phyloP scores from a whole-genome alignment of 2,329 filamentous ascomycete species.

The Paecilomyces niveus region DNA sequence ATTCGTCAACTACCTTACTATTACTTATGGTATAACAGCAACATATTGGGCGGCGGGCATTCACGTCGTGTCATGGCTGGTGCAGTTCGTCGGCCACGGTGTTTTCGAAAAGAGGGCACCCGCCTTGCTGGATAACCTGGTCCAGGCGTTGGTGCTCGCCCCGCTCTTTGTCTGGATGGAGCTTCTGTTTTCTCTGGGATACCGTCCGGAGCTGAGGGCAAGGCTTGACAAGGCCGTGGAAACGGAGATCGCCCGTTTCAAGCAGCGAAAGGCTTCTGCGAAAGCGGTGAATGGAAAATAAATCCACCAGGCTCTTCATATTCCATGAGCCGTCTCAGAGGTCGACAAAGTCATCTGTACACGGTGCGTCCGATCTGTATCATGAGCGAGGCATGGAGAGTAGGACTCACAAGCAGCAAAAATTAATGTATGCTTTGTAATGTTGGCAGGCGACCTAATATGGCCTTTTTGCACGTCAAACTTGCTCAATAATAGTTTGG shows the following conservation, averaged over 20 bases:
- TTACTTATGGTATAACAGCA: slow-evolving; percentile 52
- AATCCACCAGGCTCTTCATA: background rate
- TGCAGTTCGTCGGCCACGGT: slow-evolving; percentile 88
- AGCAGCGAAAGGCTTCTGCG: slow-evolving; percentile 35
- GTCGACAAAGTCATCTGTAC: background rate
- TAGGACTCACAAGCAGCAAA: background rate
- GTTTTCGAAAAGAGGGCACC: slow-evolving; percentile 82
- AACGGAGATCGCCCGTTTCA: slow-evolving; percentile 70
- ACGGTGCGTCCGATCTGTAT: background rate
- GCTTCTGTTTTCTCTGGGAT: slow-evolving; percentile 81
- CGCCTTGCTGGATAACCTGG: slow-evolving; percentile 80
- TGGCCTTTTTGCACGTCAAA: background rate
- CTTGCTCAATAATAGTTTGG: background rate
- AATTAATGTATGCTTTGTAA: background rate
- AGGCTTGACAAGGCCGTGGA: slow-evolving; percentile 71
- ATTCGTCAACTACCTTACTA: slow-evolving; percentile 65
- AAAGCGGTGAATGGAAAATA: slow-evolving; percentile 8
- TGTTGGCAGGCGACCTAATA: background rate
- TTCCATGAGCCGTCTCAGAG: background rate
- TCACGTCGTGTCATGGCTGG: slow-evolving; percentile 71
- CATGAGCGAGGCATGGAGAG: background rate
- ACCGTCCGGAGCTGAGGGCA: slow-evolving; percentile 77
- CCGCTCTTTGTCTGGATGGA: slow-evolving; percentile 98
- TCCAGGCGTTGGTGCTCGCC: slow-evolving; percentile 86
- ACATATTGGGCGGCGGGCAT: slow-evolving; percentile 62